A percentile compares a stretch with the other conserved stretches of the same genome.
These are phyloP conservation scores for Akanthomyces muscarius DNA, from an alignment of 2,329 filamentous ascomycete species.

Conservation along the genomic window DNA sequence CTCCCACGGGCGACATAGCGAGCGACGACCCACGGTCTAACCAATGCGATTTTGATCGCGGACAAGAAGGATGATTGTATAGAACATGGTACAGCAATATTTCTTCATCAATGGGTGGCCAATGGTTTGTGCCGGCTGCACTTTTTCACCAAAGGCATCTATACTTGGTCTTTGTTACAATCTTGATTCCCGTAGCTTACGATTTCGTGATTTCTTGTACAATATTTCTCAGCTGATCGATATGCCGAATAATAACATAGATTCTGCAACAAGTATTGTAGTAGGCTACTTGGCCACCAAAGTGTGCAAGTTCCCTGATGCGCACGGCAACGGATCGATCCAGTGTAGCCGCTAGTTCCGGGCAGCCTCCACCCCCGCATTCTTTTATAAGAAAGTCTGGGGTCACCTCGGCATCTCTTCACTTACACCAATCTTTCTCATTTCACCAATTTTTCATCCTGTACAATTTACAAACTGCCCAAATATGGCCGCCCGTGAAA, in stretches of 20 bases:
- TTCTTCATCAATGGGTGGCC: too few relatives aligned
- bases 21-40: too few relatives aligned
- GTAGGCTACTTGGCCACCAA: not conserved
- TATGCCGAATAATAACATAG: too few relatives aligned
- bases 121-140: too few relatives aligned
- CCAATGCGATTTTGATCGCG: too few relatives aligned
- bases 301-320: not conserved
- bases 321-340: not conserved
- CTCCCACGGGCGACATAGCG: not conserved
- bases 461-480: not conserved
- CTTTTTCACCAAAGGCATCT: too few relatives aligned
- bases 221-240: too few relatives aligned
- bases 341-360: not conserved
- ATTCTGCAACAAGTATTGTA: not conserved
- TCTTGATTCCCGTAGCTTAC: too few relatives aligned
- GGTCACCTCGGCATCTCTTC: constrained; percentile 7
- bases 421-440: not conserved
- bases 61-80: too few relatives aligned
- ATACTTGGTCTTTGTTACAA: too few relatives aligned
- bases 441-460: not conserved
- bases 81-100: too few relatives aligned
- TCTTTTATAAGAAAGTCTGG: not conserved
- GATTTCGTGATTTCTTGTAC: too few relatives aligned
- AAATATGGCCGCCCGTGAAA: not conserved
- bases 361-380: constrained; percentile 11